A percentile compares a stretch with the other conserved stretches of the same genome.
Evolutionary conservation across 176 grass and related monocot genomes (phyloP).

Genomic region (Secale cereale): DNA sequence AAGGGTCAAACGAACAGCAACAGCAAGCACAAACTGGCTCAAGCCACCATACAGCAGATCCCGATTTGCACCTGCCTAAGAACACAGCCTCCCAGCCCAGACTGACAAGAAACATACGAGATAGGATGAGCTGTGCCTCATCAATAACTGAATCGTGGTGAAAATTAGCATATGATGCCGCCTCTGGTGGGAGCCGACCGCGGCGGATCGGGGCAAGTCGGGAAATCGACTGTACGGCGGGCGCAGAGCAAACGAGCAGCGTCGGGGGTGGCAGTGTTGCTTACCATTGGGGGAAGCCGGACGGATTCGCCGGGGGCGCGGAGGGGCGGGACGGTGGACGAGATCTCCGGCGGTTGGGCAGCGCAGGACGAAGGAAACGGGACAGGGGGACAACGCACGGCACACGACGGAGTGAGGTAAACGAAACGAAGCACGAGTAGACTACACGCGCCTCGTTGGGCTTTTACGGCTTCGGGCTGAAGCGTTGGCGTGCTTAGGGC

Average conservation of each 20-base stretch:
- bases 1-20: background rate
- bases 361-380: background rate
- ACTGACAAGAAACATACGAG: background rate
- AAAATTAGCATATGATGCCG: background rate
- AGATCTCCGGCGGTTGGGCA: slow-evolving; percentile 13
- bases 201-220: slow-evolving; percentile 17
- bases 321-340: background rate
- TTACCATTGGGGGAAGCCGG: slow-evolving; percentile 25
- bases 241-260: background rate
- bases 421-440: background rate
- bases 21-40: background rate
- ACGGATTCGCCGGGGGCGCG: background rate
- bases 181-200: background rate
- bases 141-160: background rate
- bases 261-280: background rate
- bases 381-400: background rate
- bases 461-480: background rate
- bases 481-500: too few species aligned
- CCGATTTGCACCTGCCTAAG: background rate
- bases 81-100: background rate
- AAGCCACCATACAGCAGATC: slow-evolving; percentile 14
- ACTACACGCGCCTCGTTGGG: background rate
- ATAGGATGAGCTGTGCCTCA: background rate
- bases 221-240: background rate
- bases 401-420: background rate